Evolutionary conservation across 2,329 filamentous ascomycete species (phyloP).

Genomic region (Claviceps sp.): DNA sequence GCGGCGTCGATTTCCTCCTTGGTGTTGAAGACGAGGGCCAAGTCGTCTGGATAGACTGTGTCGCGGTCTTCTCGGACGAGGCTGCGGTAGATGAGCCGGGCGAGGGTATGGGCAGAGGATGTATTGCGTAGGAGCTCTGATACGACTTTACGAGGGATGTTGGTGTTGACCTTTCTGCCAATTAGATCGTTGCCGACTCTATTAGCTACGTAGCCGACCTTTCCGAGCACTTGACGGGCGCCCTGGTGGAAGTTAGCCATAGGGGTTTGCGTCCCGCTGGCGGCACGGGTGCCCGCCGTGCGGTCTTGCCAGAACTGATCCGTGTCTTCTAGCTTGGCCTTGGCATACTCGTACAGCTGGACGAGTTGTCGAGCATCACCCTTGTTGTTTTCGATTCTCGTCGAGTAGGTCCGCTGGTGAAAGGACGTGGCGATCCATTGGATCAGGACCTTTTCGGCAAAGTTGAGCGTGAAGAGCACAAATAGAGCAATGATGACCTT

Average conservation of each 20-base stretch:
- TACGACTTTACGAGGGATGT: conserved; percentile 74
- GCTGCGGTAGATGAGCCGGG: conserved; percentile 76
- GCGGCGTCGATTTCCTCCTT: conserved; percentile 80
- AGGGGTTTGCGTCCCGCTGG: conserved; percentile 58
- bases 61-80: conserved; percentile 64
- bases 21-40: conserved; percentile 65
- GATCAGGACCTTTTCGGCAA: conserved; percentile 84
- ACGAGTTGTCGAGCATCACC: conserved; percentile 59
- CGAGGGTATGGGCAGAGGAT: conserved; percentile 65
- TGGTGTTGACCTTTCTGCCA: conserved; percentile 56
- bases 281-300: conserved; percentile 18
- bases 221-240: conserved; percentile 61
- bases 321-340: conserved; percentile 50
- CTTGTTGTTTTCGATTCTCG: conserved; percentile 84
- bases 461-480: conserved; percentile 65
- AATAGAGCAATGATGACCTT: conserved; percentile 82
- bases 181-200: conserved; percentile 87
- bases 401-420: conserved; percentile 79
- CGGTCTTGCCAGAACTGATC: conserved; percentile 35
- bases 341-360: conserved; percentile 54
- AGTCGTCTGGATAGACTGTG: conserved; percentile 63
- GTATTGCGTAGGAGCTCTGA: conserved; percentile 62
- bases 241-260: conserved; percentile 59
- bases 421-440: conserved; percentile 92
- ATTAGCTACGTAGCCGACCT: conserved; percentile 73